Base-by-base conservation (phyloP, 257 asterid species). In the Solanum clarkiae region DNA sequence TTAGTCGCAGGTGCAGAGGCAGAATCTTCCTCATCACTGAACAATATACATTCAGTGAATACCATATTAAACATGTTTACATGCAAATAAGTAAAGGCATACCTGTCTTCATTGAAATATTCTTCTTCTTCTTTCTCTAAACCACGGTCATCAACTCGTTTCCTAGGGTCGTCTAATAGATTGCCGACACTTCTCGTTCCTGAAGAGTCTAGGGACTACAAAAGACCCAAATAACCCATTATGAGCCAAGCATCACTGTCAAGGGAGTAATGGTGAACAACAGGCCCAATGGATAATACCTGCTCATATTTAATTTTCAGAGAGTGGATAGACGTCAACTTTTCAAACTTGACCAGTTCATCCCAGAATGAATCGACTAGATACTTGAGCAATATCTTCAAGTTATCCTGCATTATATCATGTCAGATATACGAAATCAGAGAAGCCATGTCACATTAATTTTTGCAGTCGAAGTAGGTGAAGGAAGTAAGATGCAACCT, bases 71-170 rank as follows among this genome's bases (percentile, higher is more conserved):
- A 51, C 53, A 80, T 15, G 44, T 44, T 63, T 44, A 24, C 62
- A 80, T 68, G 68, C 22, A 63, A 10, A 80, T 42, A 22, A 54
- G 85, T 45, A 86, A 69, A 68, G 7, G 84, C 90, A n/a, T 54
- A 97, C 99, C 99, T 97, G 86, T 93, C 99, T 87, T 93, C 99
- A 70, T 97, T 97, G 87, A 95, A 95, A 89, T 97, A 95, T 47
- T 92, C 96, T 88, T 97, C 99, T 93, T 97, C 99, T 80, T 97
- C 99, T 89, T 94, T 97, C 90, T 95, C 98, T 86, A 95, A 91
- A 87, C 97, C 97, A 29, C 99, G 98, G 84, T 93, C 99, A 40
- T 95, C 98, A 70, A 91, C 88, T 68, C 98, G 93, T 89, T 97
- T 94, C 92, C 98, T 88, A 69, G 94, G 90, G 72, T 94, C 97